Base-by-base conservation (phyloP, 208 protist genomes). In the Naegleria fowleri region DNA sequence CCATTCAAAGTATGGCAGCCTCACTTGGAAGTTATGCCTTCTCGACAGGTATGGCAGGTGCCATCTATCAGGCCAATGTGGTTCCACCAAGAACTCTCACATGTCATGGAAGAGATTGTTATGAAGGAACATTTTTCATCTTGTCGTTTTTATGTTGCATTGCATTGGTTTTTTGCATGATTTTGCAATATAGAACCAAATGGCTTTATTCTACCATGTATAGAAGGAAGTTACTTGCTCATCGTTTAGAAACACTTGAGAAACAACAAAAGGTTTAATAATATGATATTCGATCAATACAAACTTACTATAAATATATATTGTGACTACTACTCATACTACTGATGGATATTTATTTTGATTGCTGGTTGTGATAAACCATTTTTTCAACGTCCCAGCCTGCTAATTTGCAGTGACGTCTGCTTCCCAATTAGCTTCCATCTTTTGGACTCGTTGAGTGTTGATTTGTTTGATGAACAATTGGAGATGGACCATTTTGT, bases 111-210 rank as follows among this genome's bases (percentile, higher is more conserved):
- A 48, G 29, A 39, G 6, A 13, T 40, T 88, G 85, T 29, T 88
- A 58, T 39, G n/a, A 88, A 58, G 43, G 6, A 48, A 88, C 85
- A 19, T 88, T 40, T 36, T 58, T 33, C n/a, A 88, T 88, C 55
- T 58, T 33, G 11, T 40, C 41, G 11, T 11, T 51, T 11, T 9
- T 88, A 6, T 19, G n/a, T 19, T 33, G 19, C 5, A 5, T 88
- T 88, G 85, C 85, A 0, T 36, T 88, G 4, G 16, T 88, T 11
- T 16, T 88, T 88, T 15, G 15, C 11, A 19, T 88, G 13, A 39
- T 88, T 88, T 58, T 88, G 33, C 19, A 43, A 5, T 38, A 88
- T 0, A 48, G 85, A 88, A 88, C 41, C 6, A 25, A 19, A 29
- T 33, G 33, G 43, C 36, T 88, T 38, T 88, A 88, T 33, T 6